Evolutionary conservation across 2,329 filamentous ascomycete species (phyloP).

Genomic region (Cladosporium sphaerospermum): DNA sequence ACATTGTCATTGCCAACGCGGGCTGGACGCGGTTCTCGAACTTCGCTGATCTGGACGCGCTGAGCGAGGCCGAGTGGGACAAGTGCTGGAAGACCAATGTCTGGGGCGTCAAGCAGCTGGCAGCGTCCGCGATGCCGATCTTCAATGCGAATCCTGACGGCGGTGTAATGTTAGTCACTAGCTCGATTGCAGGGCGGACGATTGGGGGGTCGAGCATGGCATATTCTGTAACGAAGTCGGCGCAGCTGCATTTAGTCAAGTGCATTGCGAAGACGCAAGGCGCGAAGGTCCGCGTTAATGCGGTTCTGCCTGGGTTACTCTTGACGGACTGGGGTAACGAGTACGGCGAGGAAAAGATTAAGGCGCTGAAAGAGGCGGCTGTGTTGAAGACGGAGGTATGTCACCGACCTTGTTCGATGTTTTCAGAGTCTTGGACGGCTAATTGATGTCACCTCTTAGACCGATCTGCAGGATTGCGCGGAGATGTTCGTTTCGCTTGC

Average conservation of each 20-base stretch:
- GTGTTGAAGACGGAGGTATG: slow-evolving; percentile 54
- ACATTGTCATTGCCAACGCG: slow-evolving; percentile 72
- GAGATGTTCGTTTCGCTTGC: slow-evolving; percentile 51
- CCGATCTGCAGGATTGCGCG: slow-evolving; percentile 48
- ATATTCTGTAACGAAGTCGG: slow-evolving; percentile 72
- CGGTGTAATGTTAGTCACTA: slow-evolving; percentile 58
- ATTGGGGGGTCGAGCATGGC: slow-evolving; percentile 56
- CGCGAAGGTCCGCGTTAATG: slow-evolving; percentile 57
- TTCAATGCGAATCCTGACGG: slow-evolving; percentile 58
- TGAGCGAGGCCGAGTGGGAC: slow-evolving; percentile 58
- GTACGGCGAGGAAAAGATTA: slow-evolving; percentile 48
- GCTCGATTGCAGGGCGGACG: slow-evolving; percentile 51
- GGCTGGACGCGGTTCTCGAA: slow-evolving; percentile 57
- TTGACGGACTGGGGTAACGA: slow-evolving; percentile 58
- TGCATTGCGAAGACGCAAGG: slow-evolving; percentile 58
- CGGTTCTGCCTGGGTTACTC: slow-evolving; percentile 57
- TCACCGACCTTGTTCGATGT: slow-evolving; percentile 1
- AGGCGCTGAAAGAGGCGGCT: slow-evolving; percentile 49
- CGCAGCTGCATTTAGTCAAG: slow-evolving; percentile 61
- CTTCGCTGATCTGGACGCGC: slow-evolving; percentile 53
- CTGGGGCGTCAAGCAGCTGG: slow-evolving; percentile 42
- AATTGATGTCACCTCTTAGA: slow-evolving; percentile 25
- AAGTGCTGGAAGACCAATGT: slow-evolving; percentile 61
- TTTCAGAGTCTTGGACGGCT: not conserved
- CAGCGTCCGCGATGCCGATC: slow-evolving; percentile 52